Percentiles rank a stretch among this genome's conserved stretches.
Evolutionary conservation across 2,329 filamentous ascomycete genomes (phyloP).

Genomic region (Ramichloridium luteum): DNA sequence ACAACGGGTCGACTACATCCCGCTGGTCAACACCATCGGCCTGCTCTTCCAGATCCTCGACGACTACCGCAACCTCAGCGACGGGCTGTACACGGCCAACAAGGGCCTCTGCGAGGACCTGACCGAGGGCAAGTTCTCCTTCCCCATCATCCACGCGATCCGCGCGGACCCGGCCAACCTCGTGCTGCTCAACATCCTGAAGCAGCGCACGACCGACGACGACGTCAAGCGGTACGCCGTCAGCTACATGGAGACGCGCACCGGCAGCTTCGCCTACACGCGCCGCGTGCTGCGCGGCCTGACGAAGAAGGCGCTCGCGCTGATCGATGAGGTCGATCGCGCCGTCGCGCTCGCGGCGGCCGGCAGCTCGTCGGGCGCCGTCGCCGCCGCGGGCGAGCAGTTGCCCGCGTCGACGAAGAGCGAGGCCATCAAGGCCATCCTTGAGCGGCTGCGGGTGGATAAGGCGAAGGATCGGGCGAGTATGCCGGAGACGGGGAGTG

Average conservation of each 20-base stretch:
- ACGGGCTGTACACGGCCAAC: slow-evolving; percentile 58
- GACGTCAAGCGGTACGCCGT: slow-evolving; percentile 89
- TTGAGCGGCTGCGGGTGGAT: slow-evolving; percentile 29
- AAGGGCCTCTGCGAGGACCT: slow-evolving; percentile 93
- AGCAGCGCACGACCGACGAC: slow-evolving; percentile 74
- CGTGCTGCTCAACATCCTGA: slow-evolving; percentile 81
- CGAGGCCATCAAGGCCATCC: slow-evolving; percentile 24
- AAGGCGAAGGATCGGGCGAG: slow-evolving; percentile 8
- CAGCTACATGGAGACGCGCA: slow-evolving; percentile 68
- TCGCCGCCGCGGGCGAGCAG: too few relatives aligned
- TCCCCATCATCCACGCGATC: slow-evolving; percentile 89
- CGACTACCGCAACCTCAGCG: slow-evolving; percentile 78
- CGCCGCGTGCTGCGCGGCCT: slow-evolving; percentile 43
- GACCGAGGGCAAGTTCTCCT: slow-evolving; percentile 94
- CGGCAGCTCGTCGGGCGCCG: too few relatives aligned
- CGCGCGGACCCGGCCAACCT: slow-evolving; percentile 60
- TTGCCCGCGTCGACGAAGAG: slow-evolving; percentile 25
- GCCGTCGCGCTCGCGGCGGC: background rate
- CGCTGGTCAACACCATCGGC: slow-evolving; percentile 73
- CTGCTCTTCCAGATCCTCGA: slow-evolving; percentile 84
- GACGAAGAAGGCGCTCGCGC: slow-evolving; percentile 30
- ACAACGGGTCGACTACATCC: slow-evolving; percentile 53
- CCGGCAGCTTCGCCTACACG: slow-evolving; percentile 82
- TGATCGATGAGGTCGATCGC: slow-evolving; percentile 31
- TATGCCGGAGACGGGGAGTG: background rate